These are phyloP conservation scores for Hemileccinum rubropunctum DNA, from an alignment of 768 basidiomycete genomes.

Conservation along the genomic window DNA sequence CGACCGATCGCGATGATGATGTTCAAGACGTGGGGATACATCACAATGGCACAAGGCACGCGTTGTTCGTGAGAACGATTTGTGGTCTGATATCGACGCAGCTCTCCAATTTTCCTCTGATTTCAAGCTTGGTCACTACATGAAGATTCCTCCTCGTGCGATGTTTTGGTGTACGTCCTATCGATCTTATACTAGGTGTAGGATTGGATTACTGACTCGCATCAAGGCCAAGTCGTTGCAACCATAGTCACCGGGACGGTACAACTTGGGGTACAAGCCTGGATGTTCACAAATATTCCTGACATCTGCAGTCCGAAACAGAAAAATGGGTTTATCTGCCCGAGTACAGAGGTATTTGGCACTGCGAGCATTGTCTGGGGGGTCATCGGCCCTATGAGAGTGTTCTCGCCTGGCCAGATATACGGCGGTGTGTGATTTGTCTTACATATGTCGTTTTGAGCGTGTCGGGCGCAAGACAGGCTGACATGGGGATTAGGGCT, in stretches of 20 bases:
- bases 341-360: constrained; percentile 68
- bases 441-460: too few relatives aligned
- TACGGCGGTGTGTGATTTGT: constrained; percentile 41
- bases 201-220: neutral
- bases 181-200: neutral
- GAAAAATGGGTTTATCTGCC: constrained; percentile 64
- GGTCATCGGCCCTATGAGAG: constrained; percentile 72
- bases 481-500: constrained; percentile 33
- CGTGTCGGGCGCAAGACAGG: neutral
- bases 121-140: constrained; percentile 77
- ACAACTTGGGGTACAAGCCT: constrained; percentile 64
- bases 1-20: constrained; percentile 78
- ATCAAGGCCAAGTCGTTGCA: constrained; percentile 54
- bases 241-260: constrained; percentile 61
- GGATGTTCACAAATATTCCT: constrained; percentile 49
- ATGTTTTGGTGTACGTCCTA: constrained; percentile 53
- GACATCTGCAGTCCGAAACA: constrained; percentile 31
- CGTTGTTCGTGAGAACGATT: neutral
- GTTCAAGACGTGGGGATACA: constrained; percentile 75
- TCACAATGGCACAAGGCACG: constrained; percentile 50
- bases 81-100: neutral
- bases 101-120: constrained; percentile 67
- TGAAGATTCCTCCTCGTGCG: constrained; percentile 63
- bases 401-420: constrained; percentile 64
- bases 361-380: constrained; percentile 82